Base-by-base conservation (phyloP, 192 early-diverging fungal species). In the Pilaira anomala region DNA sequence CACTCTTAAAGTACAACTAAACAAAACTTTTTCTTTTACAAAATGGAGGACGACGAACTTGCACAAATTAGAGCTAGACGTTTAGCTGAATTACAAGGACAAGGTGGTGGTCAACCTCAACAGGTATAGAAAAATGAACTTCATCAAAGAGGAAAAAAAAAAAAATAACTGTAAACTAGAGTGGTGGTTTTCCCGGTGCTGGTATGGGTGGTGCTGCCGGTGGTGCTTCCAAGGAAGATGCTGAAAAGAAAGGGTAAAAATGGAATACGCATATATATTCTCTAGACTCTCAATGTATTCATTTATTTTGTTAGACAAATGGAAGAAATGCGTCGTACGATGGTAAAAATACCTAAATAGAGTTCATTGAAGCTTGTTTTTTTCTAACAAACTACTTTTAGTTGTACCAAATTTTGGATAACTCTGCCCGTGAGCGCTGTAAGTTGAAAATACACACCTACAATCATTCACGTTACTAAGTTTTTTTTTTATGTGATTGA, bases 241-340 rank as follows among this genome's bases (percentile, higher is more conserved):
- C 81, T 24, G 83, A 82, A 58, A 89, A 91, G 79, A 77, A 84
- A 63, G 75, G 80, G 84, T 90, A 45, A 57, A 56, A 30, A 58
- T 40, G 45, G 7, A 41, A 58, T n/a, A 36, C 9, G 26, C 40
- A 25, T 30, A n/a, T n/a, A n/a, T n/a, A n/a, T n/a, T n/a, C n/a
- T n/a, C n/a, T n/a, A n/a, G 25, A 25, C 66, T 18, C 21, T 22
- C n/a, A 67, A 2, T 54, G 25, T 26, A 19, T 29, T 33, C 60
- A 44, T 25, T 22, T 18, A 57, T 68, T 42, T 54, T 48, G 30
- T 22, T 68, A 92, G 90, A 24, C 86, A 91, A 78, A 84, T 86
- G 81, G 92, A 98, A 53, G 93, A 98, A 70, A 84, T 86, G 80
- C 85, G 93, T 22, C 73, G 87, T 58, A 83, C 76, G 14, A 88